Evolutionary conservation across 2,329 filamentous ascomycete genomes (phyloP), one percentile per base, ranked within the genome.

Genomic region (Trichoderma sp.): DNA sequence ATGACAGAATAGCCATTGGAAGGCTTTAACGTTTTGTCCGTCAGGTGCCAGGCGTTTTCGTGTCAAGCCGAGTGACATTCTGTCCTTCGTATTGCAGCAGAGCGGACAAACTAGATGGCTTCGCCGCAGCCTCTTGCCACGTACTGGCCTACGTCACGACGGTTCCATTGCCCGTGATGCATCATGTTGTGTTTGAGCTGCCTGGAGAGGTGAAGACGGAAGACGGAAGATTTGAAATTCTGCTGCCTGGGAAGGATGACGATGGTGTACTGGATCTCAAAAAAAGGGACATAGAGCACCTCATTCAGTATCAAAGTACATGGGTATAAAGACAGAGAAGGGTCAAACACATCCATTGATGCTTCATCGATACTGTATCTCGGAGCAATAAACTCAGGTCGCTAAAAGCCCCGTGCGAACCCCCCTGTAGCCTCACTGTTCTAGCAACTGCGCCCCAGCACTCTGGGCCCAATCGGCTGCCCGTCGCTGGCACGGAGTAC

Each of bases 41-140:
- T 53, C 60, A 60, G 12, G 35, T 25, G 35, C 50, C 19, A 32
- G 27, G 19, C 42, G 27, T 17, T 19, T 19, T 29, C 19, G 5
- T n/a, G 42, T 48, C 27, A 50, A 39, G 17, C 22, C 48, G 17
- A 7, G 42, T 48, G 42, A 48, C 42, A 48, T 54, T 70, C n/a
- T n/a, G n/a, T 66, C 71, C 67, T 66, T 61, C 64, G 70, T 74
- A 70, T 73, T 71, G 73, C 70, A 71, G 70, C 71, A 50, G 65
- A 50, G 27, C 10, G 64, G 50, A 56, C 52, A n/a, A 45, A 17
- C 32, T 19, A n/a, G n/a, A n/a, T n/a, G n/a, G 22, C 45, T 59
- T 64, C 67, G 52, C 57, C 67, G 67, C 68, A 68, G 64, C 59
- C 59, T 60, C 61, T 50, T 54, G 70, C 71, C 71, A 70, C 71